phyloP scores from a whole-genome alignment of 148 eudicot species.

The Simmondsia chinensis region DNA sequence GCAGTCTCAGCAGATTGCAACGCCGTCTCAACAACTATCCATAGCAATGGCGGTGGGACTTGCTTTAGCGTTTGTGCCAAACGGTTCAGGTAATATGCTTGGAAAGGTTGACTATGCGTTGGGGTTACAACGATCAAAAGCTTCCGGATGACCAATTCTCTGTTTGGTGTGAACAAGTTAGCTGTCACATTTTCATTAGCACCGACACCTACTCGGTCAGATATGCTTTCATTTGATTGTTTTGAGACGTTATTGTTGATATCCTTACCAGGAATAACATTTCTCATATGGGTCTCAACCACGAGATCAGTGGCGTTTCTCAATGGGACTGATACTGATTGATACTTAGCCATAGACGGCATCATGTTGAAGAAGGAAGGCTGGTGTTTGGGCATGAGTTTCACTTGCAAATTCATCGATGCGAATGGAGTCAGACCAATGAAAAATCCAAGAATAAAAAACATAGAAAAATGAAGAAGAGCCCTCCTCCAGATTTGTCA shows the following conservation, averaged over 20 bases:
- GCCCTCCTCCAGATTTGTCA: constrained; percentile 53
- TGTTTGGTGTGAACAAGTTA: constrained; percentile 16
- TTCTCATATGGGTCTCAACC: constrained; percentile 7
- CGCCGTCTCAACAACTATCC: constrained; percentile 83
- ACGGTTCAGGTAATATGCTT: constrained; percentile 66
- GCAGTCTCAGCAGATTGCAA: constrained; percentile 66
- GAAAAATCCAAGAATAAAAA: constrained; percentile 57
- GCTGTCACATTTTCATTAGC: constrained; percentile 19
- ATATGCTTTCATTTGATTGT: constrained; percentile 11
- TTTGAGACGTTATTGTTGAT: constrained; percentile 9
- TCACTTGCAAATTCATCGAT: constrained; percentile 31
- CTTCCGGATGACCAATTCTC: constrained; percentile 23
- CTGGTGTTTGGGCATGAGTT: constrained; percentile 35
- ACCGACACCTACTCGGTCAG: constrained; percentile 9
- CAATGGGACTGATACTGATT: constrained; percentile 9
- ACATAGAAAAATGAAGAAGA: constrained; percentile 39
- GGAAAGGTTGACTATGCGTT: constrained; percentile 44
- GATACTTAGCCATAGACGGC: constrained; percentile 26
- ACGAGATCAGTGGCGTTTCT: constrained; percentile 20
- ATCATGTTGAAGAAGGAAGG: constrained; percentile 35
- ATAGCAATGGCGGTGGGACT: constrained; percentile 58
- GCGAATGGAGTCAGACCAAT: constrained; percentile 58
- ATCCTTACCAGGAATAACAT: constrained; percentile 5
- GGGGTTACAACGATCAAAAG: constrained; percentile 83
- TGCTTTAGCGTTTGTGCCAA: constrained; percentile 65